Conservation (phyloP, 2,329 filamentous ascomycete genomes). For the Pseudocercospora eumusae region DNA sequence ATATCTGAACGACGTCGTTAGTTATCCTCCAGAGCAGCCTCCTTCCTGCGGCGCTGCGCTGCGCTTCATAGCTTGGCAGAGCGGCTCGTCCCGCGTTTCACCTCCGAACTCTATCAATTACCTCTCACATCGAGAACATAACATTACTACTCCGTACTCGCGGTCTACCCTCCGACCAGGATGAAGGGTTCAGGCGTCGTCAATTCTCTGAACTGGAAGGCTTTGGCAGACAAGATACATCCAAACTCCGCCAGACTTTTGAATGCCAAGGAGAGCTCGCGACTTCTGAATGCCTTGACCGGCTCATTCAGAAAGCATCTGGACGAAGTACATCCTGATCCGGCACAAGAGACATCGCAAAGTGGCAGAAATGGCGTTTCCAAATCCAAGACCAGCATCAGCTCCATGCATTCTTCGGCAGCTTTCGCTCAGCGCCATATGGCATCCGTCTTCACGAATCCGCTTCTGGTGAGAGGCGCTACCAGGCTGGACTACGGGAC, state of each 20-base stretch:
- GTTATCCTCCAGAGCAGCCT: no score
- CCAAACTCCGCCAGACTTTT: slow-evolving; percentile 51
- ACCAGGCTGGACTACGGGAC: slow-evolving; percentile 23
- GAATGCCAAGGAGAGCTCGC: slow-evolving; percentile 58
- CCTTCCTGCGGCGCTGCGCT: neutral
- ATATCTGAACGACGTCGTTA: no score
- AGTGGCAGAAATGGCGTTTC: slow-evolving; percentile 12
- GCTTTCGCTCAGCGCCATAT: slow-evolving; percentile 50
- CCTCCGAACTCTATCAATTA: neutral
- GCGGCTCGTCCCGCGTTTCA: neutral
- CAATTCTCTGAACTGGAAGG: slow-evolving; percentile 46
- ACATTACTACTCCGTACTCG: no score
- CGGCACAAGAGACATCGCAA: slow-evolving; percentile 18
- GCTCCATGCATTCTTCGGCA: slow-evolving; percentile 40
- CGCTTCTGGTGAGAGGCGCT: slow-evolving; percentile 44
- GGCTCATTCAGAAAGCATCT: slow-evolving; percentile 65
- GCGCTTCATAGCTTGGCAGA: neutral
- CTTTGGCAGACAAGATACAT: slow-evolving; percentile 57
- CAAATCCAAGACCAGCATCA: slow-evolving; percentile 9
- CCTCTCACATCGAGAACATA: neutral
- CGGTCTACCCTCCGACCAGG: slow-evolving; percentile 25
- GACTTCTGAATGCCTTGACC: slow-evolving; percentile 62
- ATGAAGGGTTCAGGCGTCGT: slow-evolving; percentile 56
- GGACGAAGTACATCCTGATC: slow-evolving; percentile 57
- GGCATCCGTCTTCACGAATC: slow-evolving; percentile 54